Evolutionary conservation across 805 yeast species (phyloP).

Genomic region (Wickerhamiella lipophila): DNA sequence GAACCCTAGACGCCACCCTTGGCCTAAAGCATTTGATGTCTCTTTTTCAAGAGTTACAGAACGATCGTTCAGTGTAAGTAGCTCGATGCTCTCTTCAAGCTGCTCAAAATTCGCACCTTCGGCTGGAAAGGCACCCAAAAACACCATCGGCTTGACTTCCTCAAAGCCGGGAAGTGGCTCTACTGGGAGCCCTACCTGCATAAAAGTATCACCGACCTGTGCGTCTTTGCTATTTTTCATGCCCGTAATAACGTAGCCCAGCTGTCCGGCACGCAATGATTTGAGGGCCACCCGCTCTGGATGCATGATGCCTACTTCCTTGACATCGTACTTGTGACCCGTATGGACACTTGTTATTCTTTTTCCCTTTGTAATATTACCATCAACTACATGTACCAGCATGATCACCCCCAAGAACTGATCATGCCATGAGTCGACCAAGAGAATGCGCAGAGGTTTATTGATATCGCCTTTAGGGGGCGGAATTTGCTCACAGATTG

Average conservation of each 20-base stretch:
- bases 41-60: conserved; percentile 82
- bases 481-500: conserved; percentile 69
- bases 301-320: conserved; percentile 91
- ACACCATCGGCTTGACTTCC: conserved; percentile 96
- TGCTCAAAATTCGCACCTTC: conserved; percentile 83
- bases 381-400: conserved; percentile 76
- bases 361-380: conserved; percentile 59
- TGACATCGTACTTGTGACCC: conserved; percentile 63
- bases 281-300: conserved; percentile 68
- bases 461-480: conserved; percentile 48
- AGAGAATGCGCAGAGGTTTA: conserved; percentile 53
- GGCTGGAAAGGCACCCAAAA: conserved; percentile 95
- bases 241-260: conserved; percentile 89
- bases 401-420: conserved; percentile 82
- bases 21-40: conserved; percentile 87
- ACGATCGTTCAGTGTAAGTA: conserved; percentile 80
- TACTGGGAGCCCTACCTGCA: conserved; percentile 39
- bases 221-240: conserved; percentile 83
- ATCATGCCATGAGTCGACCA: conserved; percentile 98
- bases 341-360: conserved; percentile 70
- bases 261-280: conserved; percentile 72
- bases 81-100: conserved; percentile 80
- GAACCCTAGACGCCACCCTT: conserved; percentile 96
- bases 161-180: conserved; percentile 89
- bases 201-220: conserved; percentile 79